Conservation (phyloP, 371 early-diverging fungal species). For the Lichtheimia hyalospora region DNA sequence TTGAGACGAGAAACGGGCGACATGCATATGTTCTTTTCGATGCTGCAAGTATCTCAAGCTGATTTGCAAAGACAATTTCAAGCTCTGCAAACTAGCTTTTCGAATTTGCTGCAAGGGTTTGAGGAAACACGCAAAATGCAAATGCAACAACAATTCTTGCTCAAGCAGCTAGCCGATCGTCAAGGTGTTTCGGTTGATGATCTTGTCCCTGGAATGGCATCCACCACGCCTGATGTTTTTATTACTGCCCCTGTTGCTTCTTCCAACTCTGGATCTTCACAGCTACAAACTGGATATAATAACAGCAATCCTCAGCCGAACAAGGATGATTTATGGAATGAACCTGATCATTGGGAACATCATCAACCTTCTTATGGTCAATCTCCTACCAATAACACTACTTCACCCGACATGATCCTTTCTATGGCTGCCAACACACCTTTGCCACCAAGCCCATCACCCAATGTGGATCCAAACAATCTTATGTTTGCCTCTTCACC, state of each 20-base stretch:
- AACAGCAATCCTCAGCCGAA: not conserved
- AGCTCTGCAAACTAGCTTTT: constrained; percentile 62
- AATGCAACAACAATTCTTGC: constrained; percentile 54
- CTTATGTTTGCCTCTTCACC: constrained; percentile 6
- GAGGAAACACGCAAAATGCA: constrained; percentile 64
- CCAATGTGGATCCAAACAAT: constrained; percentile 9
- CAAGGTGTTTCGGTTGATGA: constrained; percentile 13
- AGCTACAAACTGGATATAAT: not conserved
- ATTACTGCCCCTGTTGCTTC: constrained; percentile 2
- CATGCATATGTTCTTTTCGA: constrained; percentile 62
- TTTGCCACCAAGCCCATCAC: constrained; percentile 15
- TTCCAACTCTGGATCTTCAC: constrained; percentile 5
- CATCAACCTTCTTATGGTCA: not conserved
- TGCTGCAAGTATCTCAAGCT: constrained; percentile 69
- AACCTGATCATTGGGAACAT: constrained; percentile 7
- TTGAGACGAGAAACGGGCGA: constrained; percentile 72
- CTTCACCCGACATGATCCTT: constrained; percentile 5
- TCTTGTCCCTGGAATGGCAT: not conserved
- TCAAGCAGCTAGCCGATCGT: constrained; percentile 25
- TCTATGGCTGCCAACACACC: constrained; percentile 15
- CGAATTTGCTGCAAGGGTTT: constrained; percentile 66
- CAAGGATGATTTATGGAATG: constrained; percentile 6
- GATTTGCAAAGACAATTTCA: constrained; percentile 67
- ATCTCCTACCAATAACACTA: not conserved
- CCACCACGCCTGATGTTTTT: constrained; percentile 6